These are phyloP conservation scores for Oldenlandia corymbosa DNA, from an alignment of 257 asterid genomes.

Conservation along the genomic window DNA sequence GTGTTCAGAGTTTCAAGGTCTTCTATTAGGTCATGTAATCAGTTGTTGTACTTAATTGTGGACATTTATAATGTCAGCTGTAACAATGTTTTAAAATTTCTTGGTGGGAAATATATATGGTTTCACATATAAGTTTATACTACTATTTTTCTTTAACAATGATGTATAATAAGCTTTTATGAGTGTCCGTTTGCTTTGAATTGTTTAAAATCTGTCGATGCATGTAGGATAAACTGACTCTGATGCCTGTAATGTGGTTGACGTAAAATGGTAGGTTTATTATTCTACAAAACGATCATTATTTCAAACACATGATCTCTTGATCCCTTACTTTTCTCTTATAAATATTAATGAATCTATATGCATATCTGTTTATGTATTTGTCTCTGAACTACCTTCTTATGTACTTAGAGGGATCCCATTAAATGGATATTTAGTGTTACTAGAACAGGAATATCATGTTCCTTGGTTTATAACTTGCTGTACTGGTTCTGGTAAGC, in stretches of 20 bases:
- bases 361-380: not conserved
- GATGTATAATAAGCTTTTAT: conserved; percentile 37
- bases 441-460: not conserved
- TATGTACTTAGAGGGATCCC: not conserved
- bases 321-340: not conserved
- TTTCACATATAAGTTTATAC: conserved; percentile 28
- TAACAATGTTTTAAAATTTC: conserved; percentile 31
- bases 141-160: conserved; percentile 27
- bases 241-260: conserved; percentile 2
- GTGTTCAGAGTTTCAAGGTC: conserved; percentile 81
- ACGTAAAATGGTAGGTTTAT: not conserved
- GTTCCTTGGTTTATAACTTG: not conserved
- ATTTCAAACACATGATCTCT: not conserved
- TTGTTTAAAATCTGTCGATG: not conserved
- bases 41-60: conserved; percentile 51
- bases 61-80: conserved; percentile 45
- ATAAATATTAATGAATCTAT: not conserved
- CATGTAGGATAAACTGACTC: conserved; percentile 9
- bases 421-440: not conserved
- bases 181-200: conserved; percentile 13
- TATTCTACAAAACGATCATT: not conserved
- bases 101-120: conserved; percentile 30
- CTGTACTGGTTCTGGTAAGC: not conserved
- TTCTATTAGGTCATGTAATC: conserved; percentile 57
- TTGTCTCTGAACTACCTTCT: not conserved